Evolutionary conservation across 257 asterid genomes (phyloP), one percentile per base, ranked within the genome.

Genomic region (Solanum piurae): DNA sequence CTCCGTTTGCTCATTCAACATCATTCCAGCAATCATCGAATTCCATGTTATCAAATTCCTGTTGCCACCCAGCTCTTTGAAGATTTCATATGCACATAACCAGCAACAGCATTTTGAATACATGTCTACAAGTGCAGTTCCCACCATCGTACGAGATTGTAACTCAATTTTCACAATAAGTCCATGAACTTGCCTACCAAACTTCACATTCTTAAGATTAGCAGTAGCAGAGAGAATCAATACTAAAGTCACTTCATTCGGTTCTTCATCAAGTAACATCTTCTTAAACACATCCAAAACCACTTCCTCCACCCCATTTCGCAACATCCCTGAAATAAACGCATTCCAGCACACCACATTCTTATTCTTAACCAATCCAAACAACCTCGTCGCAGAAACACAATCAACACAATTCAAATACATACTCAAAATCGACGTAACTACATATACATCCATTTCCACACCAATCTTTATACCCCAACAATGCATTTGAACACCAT

Each of bases 111-210:
- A 94, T 86, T 97, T 97, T 2, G 96, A 95, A 87, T 97, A 97
- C 98, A 97, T 92, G 90, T 95, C 96, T 58, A 95, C 91, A 71
- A 95, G 96, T 83, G 93, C 91, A 83, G 96, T 97, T 68, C 96
- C 96, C 44, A 97, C 95, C 58, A 85, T 93, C 6, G 92, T 90
- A 86, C 90, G 93, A 23, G 52, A 85, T 23, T 89, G 90, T 71
- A 93, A 86, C 86, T 84, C 87, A 29, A 60, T 64, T 89, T 97
- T 97, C 76, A 88, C 72, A 23, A 89, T 88, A 58, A 89, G 74
- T 71, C 94, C 96, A 85, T 95, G 98, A 90, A 97, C 89, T 92
- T 94, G 99, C 92, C 52, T 85, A n/a, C 98, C 99, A 83, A 94
- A 91, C 86, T 86, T 86, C 20, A 92, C 69, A 89, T 89, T 83